These are phyloP conservation scores for Penicillium maclennaniae DNA, from an alignment of 495 filamentous ascomycete species.

Conservation along the genomic window DNA sequence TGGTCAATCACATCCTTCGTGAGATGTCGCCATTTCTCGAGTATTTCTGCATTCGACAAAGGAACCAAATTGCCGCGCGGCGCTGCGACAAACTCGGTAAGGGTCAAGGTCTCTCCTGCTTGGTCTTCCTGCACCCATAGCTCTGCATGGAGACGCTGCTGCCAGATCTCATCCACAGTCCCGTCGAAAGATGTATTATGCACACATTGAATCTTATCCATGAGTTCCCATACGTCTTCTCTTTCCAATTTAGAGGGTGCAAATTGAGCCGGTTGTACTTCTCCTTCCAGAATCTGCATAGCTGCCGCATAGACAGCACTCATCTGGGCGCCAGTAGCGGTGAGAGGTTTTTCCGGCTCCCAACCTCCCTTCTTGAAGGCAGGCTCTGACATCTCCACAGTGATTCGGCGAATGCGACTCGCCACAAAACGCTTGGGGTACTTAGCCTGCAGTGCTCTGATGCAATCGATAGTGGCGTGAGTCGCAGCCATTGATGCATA, in stretches of 20 bases:
- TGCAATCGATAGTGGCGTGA: slow-evolving; percentile 29
- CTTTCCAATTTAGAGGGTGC: slow-evolving; percentile 29
- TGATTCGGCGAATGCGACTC: slow-evolving; percentile 21
- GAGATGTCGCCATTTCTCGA: no score
- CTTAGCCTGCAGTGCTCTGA: slow-evolving; percentile 24
- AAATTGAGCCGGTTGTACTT: slow-evolving; percentile 35
- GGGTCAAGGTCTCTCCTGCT: no score
- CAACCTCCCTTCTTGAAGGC: slow-evolving; percentile 39
- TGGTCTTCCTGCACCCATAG: no score
- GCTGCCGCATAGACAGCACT: slow-evolving; percentile 39
- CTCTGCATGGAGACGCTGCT: no score
- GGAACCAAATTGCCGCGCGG: not conserved
- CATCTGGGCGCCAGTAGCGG: slow-evolving; percentile 42
- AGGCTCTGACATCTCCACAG: slow-evolving; percentile 27
- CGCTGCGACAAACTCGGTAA: not conserved
- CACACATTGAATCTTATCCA: slow-evolving; percentile 32
- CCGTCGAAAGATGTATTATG: no score
- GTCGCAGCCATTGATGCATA: slow-evolving; percentile 39
- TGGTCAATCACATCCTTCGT: no score
- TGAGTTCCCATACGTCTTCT: slow-evolving; percentile 35
- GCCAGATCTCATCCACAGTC: not conserved
- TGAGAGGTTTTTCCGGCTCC: slow-evolving; percentile 31
- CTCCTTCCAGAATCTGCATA: slow-evolving; percentile 35
- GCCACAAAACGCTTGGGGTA: slow-evolving; percentile 19
- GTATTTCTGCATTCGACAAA: no score